Base-by-base conservation (phyloP, 2,329 filamentous ascomycete genomes). In the Cercospora canescens region DNA sequence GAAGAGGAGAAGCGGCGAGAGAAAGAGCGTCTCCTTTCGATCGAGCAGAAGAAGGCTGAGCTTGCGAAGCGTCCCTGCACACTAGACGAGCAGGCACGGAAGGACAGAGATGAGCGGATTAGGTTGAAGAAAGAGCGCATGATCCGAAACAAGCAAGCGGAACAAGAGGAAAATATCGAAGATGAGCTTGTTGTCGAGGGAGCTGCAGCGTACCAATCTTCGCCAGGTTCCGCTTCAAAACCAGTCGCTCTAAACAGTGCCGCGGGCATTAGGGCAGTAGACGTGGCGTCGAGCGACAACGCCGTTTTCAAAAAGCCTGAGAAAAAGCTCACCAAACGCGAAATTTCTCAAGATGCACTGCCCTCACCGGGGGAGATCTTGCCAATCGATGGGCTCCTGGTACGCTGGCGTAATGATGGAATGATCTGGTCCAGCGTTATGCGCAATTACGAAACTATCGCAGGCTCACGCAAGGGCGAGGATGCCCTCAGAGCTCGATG, bases 181-280 rank as follows among this genome's bases (percentile, higher is more conserved):
- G 61, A 39, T 1, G 55, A 63, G 67, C 32, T 64, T 14, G 12
- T 60, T 30, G 50, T 59, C 35, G 50, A 63, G n/a, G 60, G 62
- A 21, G 50, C 56, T 34, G 45, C 32, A 6, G 48, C n/a, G 4
- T 28, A 57, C 37, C 18, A 4, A 21, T 35, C 55, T 3, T 34
- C 59, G 8, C 16, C 52, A 11, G 9, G 24, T 11, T 24, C 26
- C 58, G 37, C 48, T 21, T 16, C 30, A 7, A 45, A 12, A 24
- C 66, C 64, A 12, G 28, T 68, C 3, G 65, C 68, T 6, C 59
- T 70, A 1, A 67, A 63, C 21, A 67, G 66, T 26, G 32, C 54
- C 2, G 67, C 68, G 39, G 68, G 63, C 7, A 11, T 60, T 6
- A 63, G 35, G 16, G 41, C 56, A 65, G 2, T 60, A 41, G n/a